Evolutionary conservation across 1,139 yeast species (phyloP), one percentile per base, ranked within the genome.

Genomic region (Zygosaccharomyces pseudobailii): DNA sequence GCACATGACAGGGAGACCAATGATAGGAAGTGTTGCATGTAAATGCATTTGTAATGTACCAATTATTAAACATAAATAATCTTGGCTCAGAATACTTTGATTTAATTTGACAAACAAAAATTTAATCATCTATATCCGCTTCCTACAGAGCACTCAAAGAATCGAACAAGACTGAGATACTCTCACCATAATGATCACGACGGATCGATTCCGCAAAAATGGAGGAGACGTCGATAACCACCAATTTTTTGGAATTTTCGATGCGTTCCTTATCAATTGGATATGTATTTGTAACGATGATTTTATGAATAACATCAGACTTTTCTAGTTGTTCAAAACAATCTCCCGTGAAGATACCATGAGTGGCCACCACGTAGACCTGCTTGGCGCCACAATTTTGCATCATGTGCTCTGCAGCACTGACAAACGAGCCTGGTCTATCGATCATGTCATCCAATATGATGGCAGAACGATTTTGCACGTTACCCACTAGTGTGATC

Each of bases 121-220:
- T 27, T 24, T 24, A 6, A 30, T n/a, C 10, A 19, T 31, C 35
- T 37, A 43, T 37, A 37, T 5, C 32, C 42, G 32, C 33, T 22
- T 22, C 27, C 30, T 37, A 71, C 33, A 83, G 73, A 41, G 85
- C 79, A 47, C 88, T 84, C 57, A 88, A 74, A 38, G 95, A 88
- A 67, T 89, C 96, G 66, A 90, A 90, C 59, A 90, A 73, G 33
- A 89, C 96, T 31, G 95, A 86, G 54, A 90, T 90, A 54, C 95
- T 84, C 71, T 90, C 97, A 65, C 97, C 98, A 61, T 90, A 90
- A 68, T 94, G 98, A 67, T 92, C 96, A 72, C 99, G 85, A 73
- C 99, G 82, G 55, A 94, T 92, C 70, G 97, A 92, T 72, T 94
- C 99, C 31, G 98, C 97, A 65, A 94, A 86, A 48, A 92, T 90